phyloP scores from a whole-genome alignment of 257 asterid genomes.

The Cinchona pubescens region DNA sequence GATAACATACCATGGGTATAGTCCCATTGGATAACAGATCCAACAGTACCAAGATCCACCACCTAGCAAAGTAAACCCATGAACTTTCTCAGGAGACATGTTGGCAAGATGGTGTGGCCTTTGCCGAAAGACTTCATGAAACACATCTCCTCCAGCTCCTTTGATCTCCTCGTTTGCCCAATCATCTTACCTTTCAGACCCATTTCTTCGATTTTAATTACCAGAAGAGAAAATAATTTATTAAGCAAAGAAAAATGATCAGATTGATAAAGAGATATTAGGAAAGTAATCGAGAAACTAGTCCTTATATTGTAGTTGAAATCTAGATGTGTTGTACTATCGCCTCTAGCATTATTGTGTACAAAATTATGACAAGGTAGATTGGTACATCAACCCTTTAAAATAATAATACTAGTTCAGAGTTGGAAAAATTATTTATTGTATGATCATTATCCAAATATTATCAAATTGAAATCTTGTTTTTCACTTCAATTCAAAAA shows the following conservation, averaged over 20 bases:
- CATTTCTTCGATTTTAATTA: no score
- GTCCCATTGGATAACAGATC: constrained; percentile 20
- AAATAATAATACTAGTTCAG: no score
- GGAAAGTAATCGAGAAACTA: no score
- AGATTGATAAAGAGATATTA: no score
- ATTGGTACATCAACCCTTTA: no score
- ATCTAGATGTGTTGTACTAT: no score
- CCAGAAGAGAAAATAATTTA: no score
- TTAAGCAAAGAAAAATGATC: no score
- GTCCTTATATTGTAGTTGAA: no score
- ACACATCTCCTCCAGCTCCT: constrained; percentile 23
- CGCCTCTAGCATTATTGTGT: no score
- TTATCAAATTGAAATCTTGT: background rate
- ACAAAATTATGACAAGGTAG: no score
- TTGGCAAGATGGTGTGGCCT: constrained; percentile 24
- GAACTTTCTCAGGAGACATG: constrained; percentile 11
- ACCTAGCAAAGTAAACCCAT: constrained; percentile 16
- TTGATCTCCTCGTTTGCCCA: constrained; percentile 23
- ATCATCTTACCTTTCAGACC: constrained; percentile 22
- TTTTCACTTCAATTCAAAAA: background rate
- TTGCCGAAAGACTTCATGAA: constrained; percentile 20
- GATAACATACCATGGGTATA: constrained; percentile 16
- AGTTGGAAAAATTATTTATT: no score
- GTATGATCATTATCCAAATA: background rate
- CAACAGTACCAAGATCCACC: constrained; percentile 13